Evolutionary conservation across 306 rosid species (phyloP), one percentile per base, ranked within the genome.

Genomic region (Cucurbita moschata): DNA sequence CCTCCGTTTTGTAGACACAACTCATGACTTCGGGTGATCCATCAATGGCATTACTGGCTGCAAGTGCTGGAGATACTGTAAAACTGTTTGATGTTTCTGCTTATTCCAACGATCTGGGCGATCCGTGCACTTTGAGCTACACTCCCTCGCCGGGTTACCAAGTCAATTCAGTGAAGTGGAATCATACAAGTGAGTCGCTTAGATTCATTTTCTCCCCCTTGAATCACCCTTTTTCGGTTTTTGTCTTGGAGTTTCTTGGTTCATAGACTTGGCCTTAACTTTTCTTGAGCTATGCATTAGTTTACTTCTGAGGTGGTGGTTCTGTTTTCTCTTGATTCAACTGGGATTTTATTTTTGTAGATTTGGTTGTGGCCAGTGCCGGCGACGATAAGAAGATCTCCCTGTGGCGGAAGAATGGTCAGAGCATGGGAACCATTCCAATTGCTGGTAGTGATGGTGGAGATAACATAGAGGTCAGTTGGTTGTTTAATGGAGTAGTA

Each of bases 361-460:
- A 95, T 87, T 84, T 95, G 86, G 96, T 91, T 77, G 92, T 89
- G 87, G 99, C 95, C 49, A 89, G 99, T 85, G 97, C 96, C 59
- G 99, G 97, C 63, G 99, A 95, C 60, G 99, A 95, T 71, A 89
- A 86, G 89, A 89, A 84, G 96, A 91, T 95, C 72, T 95, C 97
- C 0, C 61, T 95, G 79, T 89, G 96, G 96, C 84, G 85, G 52
- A 91, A 84, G 88, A 95, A 85, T 81, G 99, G 99, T 79, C 89
- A 89, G 55, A 87, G 87, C 86, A 85, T 95, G 96, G 97, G 99
- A 65, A 95, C 97, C 78, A 89, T 95, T 81, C 99, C 99, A 3
- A 77, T 91, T 55, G 80, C 90, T 35, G 97, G 97, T 7, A 67
- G 79, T 74, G 97, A 95, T 13, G 78, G 86, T 74, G 96, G 96